Base-by-base conservation (phyloP, 495 filamentous ascomycete genomes). In the Penicillium tannophilum region DNA sequence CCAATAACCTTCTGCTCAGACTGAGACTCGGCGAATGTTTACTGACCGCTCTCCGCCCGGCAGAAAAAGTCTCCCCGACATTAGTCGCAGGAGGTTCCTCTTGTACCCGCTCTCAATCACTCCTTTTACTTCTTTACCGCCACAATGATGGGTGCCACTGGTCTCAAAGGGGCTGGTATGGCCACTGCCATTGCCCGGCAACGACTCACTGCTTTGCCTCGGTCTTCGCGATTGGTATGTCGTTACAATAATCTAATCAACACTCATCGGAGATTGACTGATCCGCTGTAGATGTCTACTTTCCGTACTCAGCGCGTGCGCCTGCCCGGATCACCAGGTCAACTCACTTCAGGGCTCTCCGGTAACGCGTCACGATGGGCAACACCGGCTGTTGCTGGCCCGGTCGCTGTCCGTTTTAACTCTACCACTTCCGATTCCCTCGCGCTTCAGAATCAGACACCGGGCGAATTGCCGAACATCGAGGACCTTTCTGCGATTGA, bases 141-240 rank as follows among this genome's bases (percentile, higher is more conserved):
- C 60, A 73, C 64, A 64, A 71, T 79, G 73, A 69, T 77, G 60
- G 70, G 71, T 68, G 65, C 70, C 28, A 49, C 60, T 65, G 69
- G 69, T 54, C 61, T 79, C 44, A 70, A 66, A 64, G 68, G 72
- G 58, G 65, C 68, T 47, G 56, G 63, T 57, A 52, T 50, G 12
- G 60, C 72, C 48, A 61, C 73, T 55, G 65, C 61, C 49, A 47
- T 74, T 63, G 67, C 67, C 39, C 71, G 70, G 55, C 74, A 79
- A 65, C 59, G 68, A 60, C 63, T 73, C 53, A 57, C 60, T 59
- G 66, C 67, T 31, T 61, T 69, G 35, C 58, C 70, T 48, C 65
- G 68, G 46, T 75, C 72, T 23, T 68, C 63, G 55, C 72, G 76
- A 70, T 74, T 72, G 63, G 76, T 79, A 69, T 12, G 75, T 75